Evolutionary conservation across 1,139 yeast species (phyloP), one percentile per base, ranked within the genome.

Genomic region (Diutina neorugosa): DNA sequence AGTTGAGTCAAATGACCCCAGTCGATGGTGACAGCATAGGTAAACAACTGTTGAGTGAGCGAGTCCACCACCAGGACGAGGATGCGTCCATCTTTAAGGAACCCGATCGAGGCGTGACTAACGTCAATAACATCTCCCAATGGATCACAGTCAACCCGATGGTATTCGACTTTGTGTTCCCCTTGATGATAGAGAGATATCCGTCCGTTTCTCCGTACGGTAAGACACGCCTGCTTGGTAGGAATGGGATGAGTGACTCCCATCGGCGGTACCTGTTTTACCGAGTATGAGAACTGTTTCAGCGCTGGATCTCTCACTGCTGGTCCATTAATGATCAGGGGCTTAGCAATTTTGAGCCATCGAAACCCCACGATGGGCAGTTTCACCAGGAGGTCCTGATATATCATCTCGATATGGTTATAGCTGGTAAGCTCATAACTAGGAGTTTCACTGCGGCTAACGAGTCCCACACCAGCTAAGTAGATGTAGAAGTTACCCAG

Each of bases 311-410:
- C 65, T 50, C 67, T 55, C 1, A 60, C 58, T 0, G 87, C 85
- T 1, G 85, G 83, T 20, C 76, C 70, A 58, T 74, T 78, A 20
- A 76, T 69, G 51, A 81, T 69, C 55, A 79, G 78, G 0, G 84
- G 77, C 59, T 86, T 86, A 53, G 84, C 88, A 14, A 80, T 70
- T 52, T 81, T 81, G 48, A 86, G 69, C 95, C 95, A 86, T 58
- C 80, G 78, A 63, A 83, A 77, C 0, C 83, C 78, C 11, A 80
- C 70, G 18, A 60, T 63, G 23, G 61, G 61, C 8, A 62, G 62
- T 16, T 53, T 53, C 21, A 52, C 52, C 6, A 67, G 61, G 5
- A 46, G 21, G 57, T 74, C 78, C 41, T 73, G 60, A 59, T 71
- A 74, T 14, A 74, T 75, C 71, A 74, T 67, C 55, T 73, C 79